Conservation (phyloP, 306 rosid species). For the Quercus mongolica region DNA sequence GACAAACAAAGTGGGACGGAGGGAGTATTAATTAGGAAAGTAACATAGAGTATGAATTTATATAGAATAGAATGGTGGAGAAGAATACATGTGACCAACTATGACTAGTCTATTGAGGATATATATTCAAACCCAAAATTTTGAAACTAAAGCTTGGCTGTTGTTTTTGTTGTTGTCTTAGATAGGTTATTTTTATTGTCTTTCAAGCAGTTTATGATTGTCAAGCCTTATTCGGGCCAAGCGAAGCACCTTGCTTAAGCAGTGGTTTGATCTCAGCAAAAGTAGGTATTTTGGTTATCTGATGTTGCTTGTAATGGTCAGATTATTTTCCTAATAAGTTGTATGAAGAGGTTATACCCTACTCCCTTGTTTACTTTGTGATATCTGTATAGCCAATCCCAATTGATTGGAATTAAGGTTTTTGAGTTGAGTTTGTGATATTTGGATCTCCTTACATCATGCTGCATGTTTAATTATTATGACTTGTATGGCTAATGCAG, state of each 20-base stretch:
- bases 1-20: too few relatives aligned
- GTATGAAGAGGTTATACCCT: neutral
- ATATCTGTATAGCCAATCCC: neutral
- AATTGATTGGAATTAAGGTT: neutral
- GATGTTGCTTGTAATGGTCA: constrained; percentile 3
- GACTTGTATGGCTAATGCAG: constrained; percentile 41
- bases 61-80: too few relatives aligned
- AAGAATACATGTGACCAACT: too few relatives aligned
- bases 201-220: neutral
- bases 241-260: constrained; percentile 2
- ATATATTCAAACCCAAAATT: too few relatives aligned
- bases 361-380: neutral
- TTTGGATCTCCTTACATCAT: neutral
- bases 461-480: constrained; percentile 12
- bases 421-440: neutral
- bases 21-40: too few relatives aligned
- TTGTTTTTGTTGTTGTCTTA: neutral
- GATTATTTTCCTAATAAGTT: neutral
- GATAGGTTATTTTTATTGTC: neutral
- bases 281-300: neutral
- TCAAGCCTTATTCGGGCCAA: neutral
- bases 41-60: too few relatives aligned
- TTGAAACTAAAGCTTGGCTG: too few relatives aligned
- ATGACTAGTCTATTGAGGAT: too few relatives aligned
- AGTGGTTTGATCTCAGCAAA: constrained; percentile 2